Base-by-base conservation (phyloP, 1,284 basidiomycete species). In the Thecaphora thlaspeos region DNA sequence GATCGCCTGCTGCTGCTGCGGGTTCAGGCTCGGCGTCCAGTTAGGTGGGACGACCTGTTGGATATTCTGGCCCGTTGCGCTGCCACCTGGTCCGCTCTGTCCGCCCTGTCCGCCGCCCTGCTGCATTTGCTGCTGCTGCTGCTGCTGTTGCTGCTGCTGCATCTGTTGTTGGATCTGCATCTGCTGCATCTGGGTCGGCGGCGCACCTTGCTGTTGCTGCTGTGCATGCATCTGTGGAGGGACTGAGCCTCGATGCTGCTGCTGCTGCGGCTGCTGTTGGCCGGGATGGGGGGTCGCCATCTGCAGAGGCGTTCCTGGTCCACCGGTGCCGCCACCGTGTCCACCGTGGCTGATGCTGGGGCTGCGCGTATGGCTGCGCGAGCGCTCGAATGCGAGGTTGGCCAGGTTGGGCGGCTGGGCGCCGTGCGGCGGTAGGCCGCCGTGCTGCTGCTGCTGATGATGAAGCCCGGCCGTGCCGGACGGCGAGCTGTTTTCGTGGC, bases 1-100 rank as follows among this genome's bases (percentile, higher is more conserved):
- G 3, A 76, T 51, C 3, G 69, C 57, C 51, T 71, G 65, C 55
- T 76, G 73, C 53, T 74, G 70, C 36, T 58, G 55, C 17, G 66
- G 50, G 4, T 64, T 60, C 24, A 76, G 59, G 36, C 68, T 62
- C 1, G 71, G 70, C 19, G 47, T 58, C 70, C 68, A 71, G 21
- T 54, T 58, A 1, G 63, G 57, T n/a, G 66, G 60, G 2, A 68
- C 61, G 12, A 57, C 50, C 42, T 68, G 62, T 41, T 61, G 54
- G 18, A 37, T 43, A 14, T 8, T 7, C 28, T 30, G 28, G 28
- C 28, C 14, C 28, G 28, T 7, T 8, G 14, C 28, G 28, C 28
- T 14, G 28, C 28, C 28, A 14, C 8, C n/a, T n/a, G n/a, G n/a
- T n/a, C n/a, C n/a, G n/a, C n/a, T n/a, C n/a, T n/a, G n/a, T n/a